Evolutionary conservation across 441 rosid genomes (phyloP).

Genomic region (Erysimum cheiri): DNA sequence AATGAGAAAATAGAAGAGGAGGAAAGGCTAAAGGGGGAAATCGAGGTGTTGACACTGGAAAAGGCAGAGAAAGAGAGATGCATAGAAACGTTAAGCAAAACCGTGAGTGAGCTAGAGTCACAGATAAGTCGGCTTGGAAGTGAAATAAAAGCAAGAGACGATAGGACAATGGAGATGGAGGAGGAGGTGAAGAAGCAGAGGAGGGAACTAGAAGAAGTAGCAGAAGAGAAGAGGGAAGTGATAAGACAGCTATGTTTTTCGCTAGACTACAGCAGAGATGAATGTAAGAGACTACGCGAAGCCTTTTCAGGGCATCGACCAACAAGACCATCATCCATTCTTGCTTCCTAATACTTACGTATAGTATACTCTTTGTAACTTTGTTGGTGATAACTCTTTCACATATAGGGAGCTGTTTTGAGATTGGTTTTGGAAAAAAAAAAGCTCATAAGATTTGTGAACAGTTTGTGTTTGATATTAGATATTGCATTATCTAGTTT

Average conservation of each 20-base stretch:
- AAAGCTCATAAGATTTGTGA: conserved; percentile 29
- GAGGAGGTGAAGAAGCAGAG: conserved; percentile 71
- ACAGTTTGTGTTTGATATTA: conserved; percentile 31
- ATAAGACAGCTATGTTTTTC: conserved; percentile 91
- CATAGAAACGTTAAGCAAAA: conserved; percentile 47
- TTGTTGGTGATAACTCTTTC: conserved; percentile 30
- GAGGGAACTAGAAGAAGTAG: conserved; percentile 60
- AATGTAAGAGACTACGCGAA: conserved; percentile 58
- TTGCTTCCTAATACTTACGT: conserved; percentile 38
- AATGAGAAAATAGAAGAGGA: conserved; percentile 56
- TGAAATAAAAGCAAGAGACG: conserved; percentile 54
- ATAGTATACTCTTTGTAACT: conserved; percentile 39
- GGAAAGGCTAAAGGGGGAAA: conserved; percentile 50
- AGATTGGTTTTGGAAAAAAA: conserved; percentile 26
- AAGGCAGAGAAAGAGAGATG: conserved; percentile 46
- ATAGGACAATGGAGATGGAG: conserved; percentile 56
- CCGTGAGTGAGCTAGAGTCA: conserved; percentile 44
- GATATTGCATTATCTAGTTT: conserved; percentile 33
- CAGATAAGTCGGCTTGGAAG: conserved; percentile 64
- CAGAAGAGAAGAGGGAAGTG: conserved; percentile 91
- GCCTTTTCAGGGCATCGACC: conserved; percentile 55
- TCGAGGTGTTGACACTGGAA: conserved; percentile 51
- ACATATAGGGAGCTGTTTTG: conserved; percentile 37
- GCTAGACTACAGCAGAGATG: conserved; percentile 71
- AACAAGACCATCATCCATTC: conserved; percentile 34